A percentile compares a stretch with the other conserved stretches of the same genome.
Evolutionary conservation across 2,329 filamentous ascomycete species (phyloP).

Genomic region (Penicillium thymicola): DNA sequence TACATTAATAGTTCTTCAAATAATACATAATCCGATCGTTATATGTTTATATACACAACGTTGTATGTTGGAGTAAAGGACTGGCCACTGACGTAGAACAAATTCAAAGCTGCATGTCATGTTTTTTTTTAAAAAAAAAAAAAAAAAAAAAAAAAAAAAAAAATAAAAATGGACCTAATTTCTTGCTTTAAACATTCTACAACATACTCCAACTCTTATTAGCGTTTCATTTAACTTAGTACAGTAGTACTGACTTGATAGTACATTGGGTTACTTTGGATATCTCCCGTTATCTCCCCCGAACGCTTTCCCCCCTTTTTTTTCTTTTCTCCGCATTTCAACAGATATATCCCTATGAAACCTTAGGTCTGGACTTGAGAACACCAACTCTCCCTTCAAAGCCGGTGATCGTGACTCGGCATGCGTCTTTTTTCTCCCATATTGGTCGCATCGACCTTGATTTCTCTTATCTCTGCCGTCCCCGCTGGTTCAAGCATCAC

Average conservation of each 20-base stretch:
- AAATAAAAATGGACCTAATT: not conserved
- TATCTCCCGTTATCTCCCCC: not conserved
- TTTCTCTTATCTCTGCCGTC: constrained; percentile 28
- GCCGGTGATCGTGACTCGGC: not conserved
- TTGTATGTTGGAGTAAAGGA: not conserved
- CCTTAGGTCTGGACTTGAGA: constrained; percentile 3
- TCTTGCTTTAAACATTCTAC: not conserved
- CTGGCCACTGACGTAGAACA: constrained; percentile 6
- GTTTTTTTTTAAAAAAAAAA: too few species aligned
- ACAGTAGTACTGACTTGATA: too few species aligned
- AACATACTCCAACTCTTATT: not conserved
- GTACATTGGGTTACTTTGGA: too few species aligned
- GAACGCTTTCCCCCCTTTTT: not conserved
- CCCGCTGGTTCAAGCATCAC: constrained; percentile 39
- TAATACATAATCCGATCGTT: not conserved
- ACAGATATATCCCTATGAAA: not conserved
- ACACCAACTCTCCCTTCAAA: constrained; percentile 3
- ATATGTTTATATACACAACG: not conserved
- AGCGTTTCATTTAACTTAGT: not conserved
- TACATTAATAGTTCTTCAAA: not conserved
- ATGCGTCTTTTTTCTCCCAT: constrained; percentile 13
- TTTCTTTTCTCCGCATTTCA: constrained; percentile 1
- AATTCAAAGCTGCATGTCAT: not conserved
- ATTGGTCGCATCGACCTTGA: constrained; percentile 17
- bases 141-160: too few species aligned